phyloP scores from a whole-genome alignment of 2,329 filamentous ascomycete species.

The Aspergillus texensis region DNA sequence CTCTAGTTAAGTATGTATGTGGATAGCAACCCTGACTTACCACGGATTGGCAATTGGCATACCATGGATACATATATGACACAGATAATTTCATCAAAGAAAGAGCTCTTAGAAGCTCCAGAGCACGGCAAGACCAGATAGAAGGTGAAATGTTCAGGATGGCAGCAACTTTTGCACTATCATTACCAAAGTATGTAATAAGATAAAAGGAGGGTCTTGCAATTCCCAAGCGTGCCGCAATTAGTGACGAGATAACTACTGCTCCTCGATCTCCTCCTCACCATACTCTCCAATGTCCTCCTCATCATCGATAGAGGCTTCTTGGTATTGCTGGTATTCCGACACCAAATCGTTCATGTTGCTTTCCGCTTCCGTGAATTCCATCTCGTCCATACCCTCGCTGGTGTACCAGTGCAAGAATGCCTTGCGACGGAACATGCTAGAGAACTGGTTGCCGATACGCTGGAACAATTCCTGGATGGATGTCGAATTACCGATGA shows the following conservation, averaged over 20 bases:
- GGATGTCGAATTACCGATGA: conserved; percentile 98
- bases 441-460: conserved; percentile 98
- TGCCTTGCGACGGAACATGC: conserved; percentile 99
- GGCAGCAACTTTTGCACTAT: neutral
- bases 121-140: neutral
- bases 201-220: neutral
- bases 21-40: neutral
- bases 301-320: conserved; percentile 93
- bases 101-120: neutral
- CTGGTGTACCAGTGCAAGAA: conserved; percentile 99
- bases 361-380: conserved; percentile 99
- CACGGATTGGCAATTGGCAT: neutral
- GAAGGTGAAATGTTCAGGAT: neutral
- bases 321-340: conserved; percentile 99
- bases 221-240: neutral
- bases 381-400: conserved; percentile 99
- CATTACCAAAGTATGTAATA: conserved; percentile 3
- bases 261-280: neutral
- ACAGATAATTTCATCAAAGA: neutral
- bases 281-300: conserved; percentile 77
- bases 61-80: no score
- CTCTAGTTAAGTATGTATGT: neutral
- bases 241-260: neutral
- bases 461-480: conserved; percentile 99
- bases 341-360: conserved; percentile 99